Evolutionary conservation across 164 flowering plant genomes (phyloP).

Genomic region (Platanus orientalis): DNA sequence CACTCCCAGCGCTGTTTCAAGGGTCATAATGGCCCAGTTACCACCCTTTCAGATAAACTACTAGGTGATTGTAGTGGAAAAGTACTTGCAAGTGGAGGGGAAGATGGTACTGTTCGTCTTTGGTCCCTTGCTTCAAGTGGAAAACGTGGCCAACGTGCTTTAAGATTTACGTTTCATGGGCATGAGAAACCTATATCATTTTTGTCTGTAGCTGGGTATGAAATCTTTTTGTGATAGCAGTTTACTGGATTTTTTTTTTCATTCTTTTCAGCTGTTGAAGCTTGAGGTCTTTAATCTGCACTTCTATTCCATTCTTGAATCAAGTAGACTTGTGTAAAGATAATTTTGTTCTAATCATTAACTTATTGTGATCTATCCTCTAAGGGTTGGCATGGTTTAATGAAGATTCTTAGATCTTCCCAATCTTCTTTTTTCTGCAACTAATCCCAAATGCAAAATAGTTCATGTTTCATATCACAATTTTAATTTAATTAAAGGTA

Average conservation of each 20-base stretch:
- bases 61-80: constrained; percentile 38
- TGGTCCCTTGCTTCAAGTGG: constrained; percentile 68
- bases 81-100: constrained; percentile 70
- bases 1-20: constrained; percentile 40
- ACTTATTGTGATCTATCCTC: no score
- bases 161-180: constrained; percentile 54
- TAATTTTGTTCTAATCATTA: background rate
- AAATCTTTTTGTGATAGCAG: background rate
- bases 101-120: constrained; percentile 68
- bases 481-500: background rate
- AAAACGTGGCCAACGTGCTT: constrained; percentile 59
- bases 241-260: background rate
- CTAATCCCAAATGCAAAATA: background rate
- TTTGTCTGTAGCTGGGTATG: constrained; percentile 69
- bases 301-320: background rate
- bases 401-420: background rate
- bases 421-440: background rate
- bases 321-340: background rate
- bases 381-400: no score
- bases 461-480: background rate
- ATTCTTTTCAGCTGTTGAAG: no score
- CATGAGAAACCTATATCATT: constrained; percentile 54
- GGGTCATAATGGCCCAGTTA: constrained; percentile 57
- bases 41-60: constrained; percentile 47
- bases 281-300: background rate